Evolutionary conservation across 2,329 filamentous ascomycete genomes (phyloP).

Genomic region (Exutisphaerella laricina): DNA sequence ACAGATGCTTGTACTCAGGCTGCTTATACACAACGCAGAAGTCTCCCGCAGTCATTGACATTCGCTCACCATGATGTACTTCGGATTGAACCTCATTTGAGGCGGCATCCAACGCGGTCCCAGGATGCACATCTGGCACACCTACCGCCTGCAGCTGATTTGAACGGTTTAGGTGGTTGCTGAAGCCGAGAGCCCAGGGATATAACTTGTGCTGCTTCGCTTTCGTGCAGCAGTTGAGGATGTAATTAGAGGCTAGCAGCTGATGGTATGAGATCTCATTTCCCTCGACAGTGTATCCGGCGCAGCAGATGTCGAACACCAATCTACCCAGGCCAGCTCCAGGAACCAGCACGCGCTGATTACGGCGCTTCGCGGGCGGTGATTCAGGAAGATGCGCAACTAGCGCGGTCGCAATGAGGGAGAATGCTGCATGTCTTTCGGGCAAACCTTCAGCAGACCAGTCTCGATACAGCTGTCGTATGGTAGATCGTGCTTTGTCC

Average conservation of each 20-base stretch:
- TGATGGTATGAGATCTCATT: constrained; percentile 97
- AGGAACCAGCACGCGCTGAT: constrained; percentile 70
- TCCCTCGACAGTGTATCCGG: constrained; percentile 72
- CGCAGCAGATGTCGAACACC: constrained; percentile 75
- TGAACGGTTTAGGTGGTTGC: constrained; percentile 67
- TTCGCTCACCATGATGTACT: constrained; percentile 52
- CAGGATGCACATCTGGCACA: constrained; percentile 67
- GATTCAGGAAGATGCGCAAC: constrained; percentile 40
- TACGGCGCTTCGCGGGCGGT: constrained; percentile 21
- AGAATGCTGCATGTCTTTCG: constrained; percentile 74
- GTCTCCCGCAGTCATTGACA: constrained; percentile 92
- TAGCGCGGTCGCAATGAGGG: constrained; percentile 64
- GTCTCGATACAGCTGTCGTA: constrained; percentile 91
- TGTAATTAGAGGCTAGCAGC: constrained; percentile 73
- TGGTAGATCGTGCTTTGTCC: constrained; percentile 86
- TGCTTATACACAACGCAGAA: constrained; percentile 81
- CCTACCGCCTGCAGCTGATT: constrained; percentile 69
- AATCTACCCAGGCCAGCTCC: constrained; percentile 84
- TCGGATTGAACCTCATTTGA: constrained; percentile 18
- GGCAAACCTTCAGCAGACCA: constrained; percentile 73
- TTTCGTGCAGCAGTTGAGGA: constrained; percentile 61
- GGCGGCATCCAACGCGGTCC: constrained; percentile 31
- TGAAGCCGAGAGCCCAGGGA: constrained; percentile 84
- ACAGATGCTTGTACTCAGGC: constrained; percentile 54
- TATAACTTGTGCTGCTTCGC: constrained; percentile 66